Percentiles rank a stretch among this genome's conserved stretches.
These are phyloP conservation scores for Penicillium sp. DNA, from an alignment of 2,329 filamentous ascomycete genomes.

Conservation along the genomic window DNA sequence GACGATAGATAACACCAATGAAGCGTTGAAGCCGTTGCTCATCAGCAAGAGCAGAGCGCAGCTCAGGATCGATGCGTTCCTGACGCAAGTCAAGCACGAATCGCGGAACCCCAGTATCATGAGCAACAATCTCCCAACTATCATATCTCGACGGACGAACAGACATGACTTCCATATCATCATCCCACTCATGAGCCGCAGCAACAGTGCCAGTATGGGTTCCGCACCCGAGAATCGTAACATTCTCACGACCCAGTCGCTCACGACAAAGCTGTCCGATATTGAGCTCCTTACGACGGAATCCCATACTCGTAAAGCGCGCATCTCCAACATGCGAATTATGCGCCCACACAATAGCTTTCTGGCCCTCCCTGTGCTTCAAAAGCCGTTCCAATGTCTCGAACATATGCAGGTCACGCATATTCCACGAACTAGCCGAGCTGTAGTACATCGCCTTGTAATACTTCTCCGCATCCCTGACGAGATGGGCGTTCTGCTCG, in stretches of 20 bases:
- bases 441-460: constrained; percentile 54
- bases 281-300: constrained; percentile 46
- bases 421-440: constrained; percentile 49
- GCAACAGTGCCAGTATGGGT: constrained; percentile 53
- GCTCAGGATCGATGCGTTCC: constrained; percentile 32
- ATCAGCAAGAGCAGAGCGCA: constrained; percentile 38
- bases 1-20: constrained; percentile 53
- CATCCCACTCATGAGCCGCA: constrained; percentile 51
- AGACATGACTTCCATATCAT: constrained; percentile 50
- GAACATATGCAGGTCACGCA: constrained; percentile 54
- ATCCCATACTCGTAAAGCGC: constrained; percentile 50
- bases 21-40: constrained; percentile 48
- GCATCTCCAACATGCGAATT: constrained; percentile 55
- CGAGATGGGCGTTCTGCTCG: constrained; percentile 51
- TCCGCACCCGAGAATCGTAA: constrained; percentile 47
- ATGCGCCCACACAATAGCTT: constrained; percentile 54
- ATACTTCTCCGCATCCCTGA: constrained; percentile 50
- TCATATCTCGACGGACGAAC: constrained; percentile 46
- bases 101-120: constrained; percentile 44
- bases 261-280: constrained; percentile 54
- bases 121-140: constrained; percentile 51
- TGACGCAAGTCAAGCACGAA: constrained; percentile 49
- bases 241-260: constrained; percentile 40
- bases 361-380: constrained; percentile 39
- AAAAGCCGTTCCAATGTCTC: constrained; percentile 47